Conservation (phyloP, 768 basidiomycete genomes). For the Dictyophora rubrovolvata region DNA sequence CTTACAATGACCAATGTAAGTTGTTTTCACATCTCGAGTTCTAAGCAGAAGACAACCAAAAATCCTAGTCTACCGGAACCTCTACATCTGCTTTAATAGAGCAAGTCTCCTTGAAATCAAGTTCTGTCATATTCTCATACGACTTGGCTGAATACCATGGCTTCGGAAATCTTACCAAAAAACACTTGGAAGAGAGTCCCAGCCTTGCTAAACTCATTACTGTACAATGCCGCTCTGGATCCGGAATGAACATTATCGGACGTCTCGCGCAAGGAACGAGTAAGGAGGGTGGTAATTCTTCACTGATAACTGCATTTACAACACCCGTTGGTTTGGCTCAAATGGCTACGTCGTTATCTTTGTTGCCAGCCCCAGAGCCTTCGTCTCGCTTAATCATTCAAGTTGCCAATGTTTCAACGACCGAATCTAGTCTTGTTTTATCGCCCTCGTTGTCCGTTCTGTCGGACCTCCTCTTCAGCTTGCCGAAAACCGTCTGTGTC, state of each 20-base stretch:
- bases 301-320: slow-evolving; percentile 68
- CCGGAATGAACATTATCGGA: slow-evolving; percentile 71
- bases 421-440: slow-evolving; percentile 56
- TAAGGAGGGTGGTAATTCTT: slow-evolving; percentile 46
- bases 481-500: slow-evolving; percentile 60
- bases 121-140: slow-evolving; percentile 68
- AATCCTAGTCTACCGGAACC: not conserved
- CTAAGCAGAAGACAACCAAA: not conserved
- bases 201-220: slow-evolving; percentile 45
- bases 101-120: slow-evolving; percentile 49
- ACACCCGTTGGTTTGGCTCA: slow-evolving; percentile 74
- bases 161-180: slow-evolving; percentile 63
- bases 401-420: slow-evolving; percentile 62
- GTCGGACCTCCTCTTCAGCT: slow-evolving; percentile 43
- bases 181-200: slow-evolving; percentile 38
- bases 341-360: slow-evolving; percentile 71
- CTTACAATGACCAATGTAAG: not conserved
- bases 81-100: slow-evolving; percentile 38
- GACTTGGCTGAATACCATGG: slow-evolving; percentile 80
- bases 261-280: slow-evolving; percentile 65
- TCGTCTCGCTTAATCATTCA: slow-evolving; percentile 71
- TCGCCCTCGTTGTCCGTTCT: slow-evolving; percentile 70
- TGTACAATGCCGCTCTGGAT: slow-evolving; percentile 77
- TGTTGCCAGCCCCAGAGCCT: slow-evolving; percentile 53
- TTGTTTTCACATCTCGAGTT: not conserved